phyloP scores from a whole-genome alignment of 2,329 filamentous ascomycete genomes.

The Lithohypha guttulata region DNA sequence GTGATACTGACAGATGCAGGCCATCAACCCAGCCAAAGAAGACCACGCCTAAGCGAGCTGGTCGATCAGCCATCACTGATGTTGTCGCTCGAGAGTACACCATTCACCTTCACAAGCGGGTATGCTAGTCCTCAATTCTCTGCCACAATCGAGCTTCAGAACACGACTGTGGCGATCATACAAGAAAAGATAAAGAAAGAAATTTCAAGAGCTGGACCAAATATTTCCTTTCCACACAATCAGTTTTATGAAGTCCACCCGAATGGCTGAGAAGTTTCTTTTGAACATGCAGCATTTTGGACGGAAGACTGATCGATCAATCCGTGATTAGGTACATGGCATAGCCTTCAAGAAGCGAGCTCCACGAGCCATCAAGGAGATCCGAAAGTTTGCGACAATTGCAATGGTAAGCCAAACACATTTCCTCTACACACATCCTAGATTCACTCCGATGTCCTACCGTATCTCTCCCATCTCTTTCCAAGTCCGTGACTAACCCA shows the following conservation, averaged over 20 bases:
- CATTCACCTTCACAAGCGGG: conserved; percentile 99
- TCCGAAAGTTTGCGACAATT: conserved; percentile 82
- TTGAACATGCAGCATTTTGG: conserved; percentile 35
- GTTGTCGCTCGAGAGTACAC: conserved; percentile 99
- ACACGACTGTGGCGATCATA: neutral
- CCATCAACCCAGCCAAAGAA: conserved; percentile 47
- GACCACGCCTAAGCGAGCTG: too few species aligned
- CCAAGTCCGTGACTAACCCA: neutral
- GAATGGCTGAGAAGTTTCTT: conserved; percentile 32
- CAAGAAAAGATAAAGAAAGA: neutral
- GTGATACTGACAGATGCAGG: too few species aligned
- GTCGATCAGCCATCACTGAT: conserved; percentile 95
- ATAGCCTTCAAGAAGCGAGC: conserved; percentile 99
- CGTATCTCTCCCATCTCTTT: neutral
- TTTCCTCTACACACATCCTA: neutral
- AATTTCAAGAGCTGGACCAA: too few species aligned
- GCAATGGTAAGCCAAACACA: conserved; percentile 78
- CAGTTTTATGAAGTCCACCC: conserved; percentile 63
- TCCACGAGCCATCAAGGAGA: conserved; percentile 98
- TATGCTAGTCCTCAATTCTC: conserved; percentile 46
- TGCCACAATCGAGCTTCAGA: neutral
- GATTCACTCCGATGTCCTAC: conserved; percentile 1
- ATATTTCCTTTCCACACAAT: too few species aligned
- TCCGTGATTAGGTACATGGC: conserved; percentile 68
- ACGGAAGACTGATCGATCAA: conserved; percentile 56